Percentiles rank a stretch among this genome's conserved stretches.
phyloP scores from a whole-genome alignment of 1,139 yeast species.

The Sugiyamaella japonica region DNA sequence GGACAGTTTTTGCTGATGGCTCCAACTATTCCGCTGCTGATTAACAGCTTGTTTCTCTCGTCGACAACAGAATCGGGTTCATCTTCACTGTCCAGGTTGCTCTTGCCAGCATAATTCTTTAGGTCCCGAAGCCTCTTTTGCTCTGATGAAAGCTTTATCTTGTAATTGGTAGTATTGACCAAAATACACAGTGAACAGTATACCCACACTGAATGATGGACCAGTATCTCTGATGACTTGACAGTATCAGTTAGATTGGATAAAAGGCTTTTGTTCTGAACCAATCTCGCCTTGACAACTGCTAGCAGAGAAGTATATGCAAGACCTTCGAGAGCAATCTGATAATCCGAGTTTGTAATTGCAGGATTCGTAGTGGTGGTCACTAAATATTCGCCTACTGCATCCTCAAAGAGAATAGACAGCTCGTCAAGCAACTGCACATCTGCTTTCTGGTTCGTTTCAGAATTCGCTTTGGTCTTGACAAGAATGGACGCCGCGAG shows the following conservation, averaged over 20 bases:
- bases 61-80: constrained; percentile 33
- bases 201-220: constrained; percentile 19
- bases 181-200: constrained; percentile 40
- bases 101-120: constrained; percentile 38
- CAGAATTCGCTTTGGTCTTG: constrained; percentile 37
- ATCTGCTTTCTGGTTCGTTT: constrained; percentile 27
- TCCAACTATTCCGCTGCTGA: constrained; percentile 34
- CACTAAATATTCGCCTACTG: constrained; percentile 25
- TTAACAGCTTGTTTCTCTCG: constrained; percentile 32
- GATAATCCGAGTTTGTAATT: constrained; percentile 18
- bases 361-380: background rate
- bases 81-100: constrained; percentile 22
- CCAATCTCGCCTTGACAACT: constrained; percentile 36
- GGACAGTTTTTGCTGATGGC: constrained; percentile 35
- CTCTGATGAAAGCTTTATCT: constrained; percentile 38
- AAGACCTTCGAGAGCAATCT: constrained; percentile 42
- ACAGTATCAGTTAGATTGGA: constrained; percentile 25
- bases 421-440: constrained; percentile 32
- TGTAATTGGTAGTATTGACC: constrained; percentile 38
- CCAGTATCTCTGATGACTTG: background rate
- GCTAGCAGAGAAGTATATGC: constrained; percentile 41
- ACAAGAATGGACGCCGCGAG: constrained; percentile 41
- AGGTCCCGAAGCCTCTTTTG: constrained; percentile 37
- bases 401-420: constrained; percentile 37
- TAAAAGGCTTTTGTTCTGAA: constrained; percentile 27